These are phyloP conservation scores for Colletotrichum viniferum DNA, from an alignment of 2,329 filamentous ascomycete species.

Conservation along the genomic window DNA sequence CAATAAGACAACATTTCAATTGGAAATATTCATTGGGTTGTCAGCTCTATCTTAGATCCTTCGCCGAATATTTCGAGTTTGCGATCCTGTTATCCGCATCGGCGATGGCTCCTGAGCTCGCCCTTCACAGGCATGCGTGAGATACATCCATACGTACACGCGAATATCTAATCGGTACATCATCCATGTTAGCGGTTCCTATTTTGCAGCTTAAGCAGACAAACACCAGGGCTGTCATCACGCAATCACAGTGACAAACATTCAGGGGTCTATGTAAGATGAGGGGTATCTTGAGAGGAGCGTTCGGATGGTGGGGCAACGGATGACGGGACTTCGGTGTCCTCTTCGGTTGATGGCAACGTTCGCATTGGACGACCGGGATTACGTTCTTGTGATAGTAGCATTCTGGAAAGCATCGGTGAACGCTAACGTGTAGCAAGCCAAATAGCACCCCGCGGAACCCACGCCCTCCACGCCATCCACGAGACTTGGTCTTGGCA, in stretches of 20 bases:
- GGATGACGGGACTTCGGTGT: background rate
- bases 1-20: background rate
- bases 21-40: background rate
- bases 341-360: background rate
- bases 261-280: background rate
- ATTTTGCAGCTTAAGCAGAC: background rate
- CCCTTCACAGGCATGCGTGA: background rate
- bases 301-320: background rate
- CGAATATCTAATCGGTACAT: accelerated
- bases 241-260: background rate
- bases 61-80: background rate
- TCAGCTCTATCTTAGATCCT: background rate
- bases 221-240: background rate
- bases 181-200: accelerated
- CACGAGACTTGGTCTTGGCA: background rate
- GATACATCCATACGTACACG: background rate
- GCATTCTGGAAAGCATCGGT: background rate
- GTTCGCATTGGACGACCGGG: background rate
- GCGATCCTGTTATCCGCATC: background rate
- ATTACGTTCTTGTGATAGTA: background rate
- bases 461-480: background rate
- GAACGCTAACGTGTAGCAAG: background rate
- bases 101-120: background rate
- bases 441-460: background rate
- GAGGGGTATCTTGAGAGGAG: background rate